Evolutionary conservation across 805 yeast species (phyloP), one percentile per base, ranked within the genome.

Genomic region (Starmerella floricola): DNA sequence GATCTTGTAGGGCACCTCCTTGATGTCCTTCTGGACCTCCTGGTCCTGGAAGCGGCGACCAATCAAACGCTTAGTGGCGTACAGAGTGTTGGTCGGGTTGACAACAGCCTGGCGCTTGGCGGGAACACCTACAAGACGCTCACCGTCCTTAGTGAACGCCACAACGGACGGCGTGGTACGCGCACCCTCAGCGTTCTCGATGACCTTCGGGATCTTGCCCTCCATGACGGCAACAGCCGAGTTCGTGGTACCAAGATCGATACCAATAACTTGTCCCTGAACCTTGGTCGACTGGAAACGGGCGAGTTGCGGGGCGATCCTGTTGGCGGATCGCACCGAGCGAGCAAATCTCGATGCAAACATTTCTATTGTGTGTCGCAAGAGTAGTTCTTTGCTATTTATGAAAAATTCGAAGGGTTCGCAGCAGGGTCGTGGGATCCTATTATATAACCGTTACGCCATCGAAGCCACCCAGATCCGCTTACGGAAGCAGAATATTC

Each of bases 91-190:
- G 61, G 79, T 85, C 44, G 94, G 94, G 73, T 86, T 86, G 52
- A 86, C 85, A 40, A 85, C 87, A 47, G 95, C 93, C 68, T 86
- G 96, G 62, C 95, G 82, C 72, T 86, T 87, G 56, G 96, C 96
- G 52, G 93, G 85, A 47, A 79, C 83, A 66, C 96, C 96, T 48
- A 86, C 94, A 47, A 86, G 68, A 59, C 94, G 78, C 67, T 83
- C 94, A 46, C 88, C 91, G 46, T 81, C 91, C 62, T 79, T 78
- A 53, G 91, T 80, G 75, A 86, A 86, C 41, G 95, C 95, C 46
- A 86, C 95, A 34, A 86, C 84, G 28, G 96, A 87, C 26, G 96
- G 95, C 17, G 95, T 85, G 39, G 93, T 78, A 55, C 85, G 71
- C 37, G 74, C 69, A 62, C 87, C 87, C 63, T 78, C 83, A 47